Base-by-base conservation (phyloP, 139 green algal species). In the Pseudopediastrum boryanum region DNA sequence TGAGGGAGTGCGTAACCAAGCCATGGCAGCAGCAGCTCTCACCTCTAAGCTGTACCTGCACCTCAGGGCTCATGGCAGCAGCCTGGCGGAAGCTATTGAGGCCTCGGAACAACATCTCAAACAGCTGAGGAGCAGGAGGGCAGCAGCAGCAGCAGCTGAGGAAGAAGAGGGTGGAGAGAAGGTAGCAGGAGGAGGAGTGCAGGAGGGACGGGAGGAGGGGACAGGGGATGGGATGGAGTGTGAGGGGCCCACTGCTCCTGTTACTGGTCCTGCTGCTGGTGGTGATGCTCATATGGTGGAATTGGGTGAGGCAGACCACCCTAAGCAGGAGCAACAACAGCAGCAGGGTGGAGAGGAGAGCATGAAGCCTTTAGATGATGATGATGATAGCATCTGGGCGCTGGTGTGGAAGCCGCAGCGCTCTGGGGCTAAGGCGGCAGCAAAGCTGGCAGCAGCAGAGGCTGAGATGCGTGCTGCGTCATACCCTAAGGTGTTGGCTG, bases 401-500 rank as follows among this genome's bases (percentile, higher is more conserved):
- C 54, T 56, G 21, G 71, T 78, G 54, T 78, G 71, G 71, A 31
- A 70, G 39, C 44, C 54, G 52, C 25, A 27, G 54, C 41, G 10
- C 19, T 70, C 25, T 41, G 56, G 36, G 71, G 71, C 71, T n/a
- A 56, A 39, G 8, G 41, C 29, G 35, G 68, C 68, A 13, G 68
- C 68, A 3, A 46, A 75, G 33, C 59, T 68, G 10, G 29, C 59
- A 19, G 29, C 29, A 31, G 59, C n/a, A 23, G 59, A 41, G 31
- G 29, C 59, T 23, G n/a, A 36, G 69, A 21, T 50, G 16, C 64
- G 35, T 56, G 16, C 43, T 65, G 3, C 6, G 25, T 10, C 59
- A 67, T 29, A 35, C 10, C 74, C 74, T 1, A 81, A 81, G 29
- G 74, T 81, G 35, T 23, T 73, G 58, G 74, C 74, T 27, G 74